Base-by-base conservation (phyloP, 2,329 filamentous ascomycete species). In the Podosphaera xanthii region DNA sequence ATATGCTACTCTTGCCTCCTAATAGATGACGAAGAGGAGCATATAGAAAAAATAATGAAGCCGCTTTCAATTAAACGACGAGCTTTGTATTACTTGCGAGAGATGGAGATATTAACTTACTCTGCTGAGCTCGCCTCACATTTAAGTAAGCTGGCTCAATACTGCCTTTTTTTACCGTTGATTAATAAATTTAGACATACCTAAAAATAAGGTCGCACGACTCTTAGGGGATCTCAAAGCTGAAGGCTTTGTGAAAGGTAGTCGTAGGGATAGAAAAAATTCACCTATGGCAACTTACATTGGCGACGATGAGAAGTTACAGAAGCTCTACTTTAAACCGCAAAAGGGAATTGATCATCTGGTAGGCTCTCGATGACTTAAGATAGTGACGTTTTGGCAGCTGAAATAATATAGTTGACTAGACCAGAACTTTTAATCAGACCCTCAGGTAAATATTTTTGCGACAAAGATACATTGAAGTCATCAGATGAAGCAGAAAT, bases 1-100 rank as follows among this genome's bases (percentile, higher is more conserved):
- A 46, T 60, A 22, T 66, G 64, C 34, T 66, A 66, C 52, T 52
- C 58, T 6, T 66, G 64, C 46, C 57, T 66, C 8, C 58, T 63
- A 40, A 9, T 3, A 3, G 31, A 52, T 6, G 53, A 55, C 35
- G 38, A 59, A 35, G 36, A 42, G 44, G 49, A 54, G 1, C 50
- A 50, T 5, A 34, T 59, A 9, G 58, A 59, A 55, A 48, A 46
- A 38, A 38, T 48, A 12, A 55, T 59, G 36, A 59, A 59, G 52
- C 14, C 30, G 9, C 55, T 63, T 3, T 61, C 60, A 44, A 31
- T 59, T 35, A 60, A 59, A 44, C 57, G 64, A 62, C 59, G 64
- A 44, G 53, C 60, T 9, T 52, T 65, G 3, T 60, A 62, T 48
- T 62, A 60, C 48, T 40, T 65, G 12, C 57, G 44, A 9, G 48